Base-by-base conservation (phyloP, 2,329 filamentous ascomycete genomes). In the Aspergillus ochraceoroseus region DNA sequence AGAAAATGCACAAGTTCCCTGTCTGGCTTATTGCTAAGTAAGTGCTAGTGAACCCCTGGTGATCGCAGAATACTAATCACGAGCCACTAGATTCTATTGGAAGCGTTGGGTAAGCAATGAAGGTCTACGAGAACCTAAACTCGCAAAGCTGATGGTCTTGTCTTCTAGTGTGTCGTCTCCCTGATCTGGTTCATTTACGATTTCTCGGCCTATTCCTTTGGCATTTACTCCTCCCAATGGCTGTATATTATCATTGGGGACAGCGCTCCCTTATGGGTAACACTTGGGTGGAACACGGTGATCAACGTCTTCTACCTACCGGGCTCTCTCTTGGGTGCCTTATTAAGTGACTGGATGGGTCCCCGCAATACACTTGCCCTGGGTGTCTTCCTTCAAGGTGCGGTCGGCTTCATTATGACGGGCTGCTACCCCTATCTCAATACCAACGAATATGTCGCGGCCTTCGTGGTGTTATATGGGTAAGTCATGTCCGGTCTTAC, bases 291-390 rank as follows among this genome's bases (percentile, higher is more conserved):
- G 87, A 88, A 87, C 59, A 87, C 84, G 0, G 75, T 95, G 28
- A 80, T 94, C 70, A 94, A 92, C 62, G 70, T 87, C 47, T 95
- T 95, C 64, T 94, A 94, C 64, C 75, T 94, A 33, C 88, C 87
- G 0, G 89, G 89, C 1, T 85, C 86, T 15, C 71, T 89, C 37
- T 64, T 84, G 3, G 89, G 89, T 13, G 84, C 86, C 0, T 85
- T 85, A 41, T 69, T 85, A 5, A 83, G 80, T 17, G 89, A 95
- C 65, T 80, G 75, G 68, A 69, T 94, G 34, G 89, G 89, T 0
- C 87, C 89, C 1, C 81, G 82, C 42, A 79, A 83, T 51, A 83
- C 85, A 1, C 73, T 95, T 0, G 77, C 78, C 2, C 63, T 80
- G 7, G 87, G 86, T 9, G 84, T 94, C 2, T 64, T 72, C 2